phyloP scores from a whole-genome alignment of 768 basidiomycete genomes.

The Phlebiopsis flavidoalba region DNA sequence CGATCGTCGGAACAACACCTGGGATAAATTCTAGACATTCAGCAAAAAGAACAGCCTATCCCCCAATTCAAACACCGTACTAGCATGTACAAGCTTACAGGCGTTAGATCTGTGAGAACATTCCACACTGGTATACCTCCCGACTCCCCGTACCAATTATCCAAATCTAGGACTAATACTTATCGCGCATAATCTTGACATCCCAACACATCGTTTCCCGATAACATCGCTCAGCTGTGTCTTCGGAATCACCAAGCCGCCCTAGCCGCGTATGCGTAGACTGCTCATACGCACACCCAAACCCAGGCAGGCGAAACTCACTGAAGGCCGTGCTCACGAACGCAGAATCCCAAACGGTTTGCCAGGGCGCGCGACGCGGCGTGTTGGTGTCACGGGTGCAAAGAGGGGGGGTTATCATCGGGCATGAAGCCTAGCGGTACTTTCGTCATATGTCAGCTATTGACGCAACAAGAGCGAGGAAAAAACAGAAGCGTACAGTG shows the following conservation, averaged over 20 bases:
- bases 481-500: slow-evolving; percentile 31
- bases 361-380: slow-evolving; percentile 6
- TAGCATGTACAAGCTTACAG: too few relatives aligned
- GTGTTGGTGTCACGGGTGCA: slow-evolving; percentile 21
- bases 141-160: too few relatives aligned
- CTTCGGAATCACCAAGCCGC: slow-evolving; percentile 14
- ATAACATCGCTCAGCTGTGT: slow-evolving; percentile 12
- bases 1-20: too few relatives aligned
- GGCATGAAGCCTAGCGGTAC: slow-evolving; percentile 61
- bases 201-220: not conserved
- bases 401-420: slow-evolving; percentile 36
- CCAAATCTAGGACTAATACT: not conserved
- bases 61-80: too few relatives aligned
- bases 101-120: too few relatives aligned
- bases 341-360: slow-evolving; percentile 37
- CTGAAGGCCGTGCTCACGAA: slow-evolving; percentile 46
- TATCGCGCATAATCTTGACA: not conserved
- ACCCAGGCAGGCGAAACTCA: slow-evolving; percentile 24
- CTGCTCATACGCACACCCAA: slow-evolving; percentile 28
- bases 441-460: not conserved
- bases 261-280: slow-evolving; percentile 13
- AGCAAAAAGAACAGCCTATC: too few relatives aligned
- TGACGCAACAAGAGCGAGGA: slow-evolving; percentile 41
- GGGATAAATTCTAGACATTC: too few relatives aligned
- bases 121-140: too few relatives aligned